Evolutionary conservation across 345 rosid genomes (phyloP).

Genomic region (Euclidium syriacum): DNA sequence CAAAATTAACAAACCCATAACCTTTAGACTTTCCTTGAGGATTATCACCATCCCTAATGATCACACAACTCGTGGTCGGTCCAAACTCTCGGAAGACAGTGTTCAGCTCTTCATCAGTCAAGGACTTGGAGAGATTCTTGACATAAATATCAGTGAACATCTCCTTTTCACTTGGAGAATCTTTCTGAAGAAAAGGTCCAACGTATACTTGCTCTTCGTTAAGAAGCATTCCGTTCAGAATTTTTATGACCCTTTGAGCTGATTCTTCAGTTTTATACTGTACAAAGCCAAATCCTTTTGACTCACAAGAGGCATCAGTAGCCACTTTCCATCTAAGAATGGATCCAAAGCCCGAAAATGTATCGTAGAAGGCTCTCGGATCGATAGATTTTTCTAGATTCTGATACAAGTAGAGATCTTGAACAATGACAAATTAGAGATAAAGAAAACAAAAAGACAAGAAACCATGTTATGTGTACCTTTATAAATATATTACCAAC

Average conservation of each 20-base stretch:
- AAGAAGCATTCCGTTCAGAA: slow-evolving; percentile 55
- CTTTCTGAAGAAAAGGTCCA: slow-evolving; percentile 64
- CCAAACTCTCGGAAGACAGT: slow-evolving; percentile 51
- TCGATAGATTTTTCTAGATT: slow-evolving; percentile 60
- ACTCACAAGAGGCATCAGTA: slow-evolving; percentile 49
- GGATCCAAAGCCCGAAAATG: slow-evolving; percentile 48
- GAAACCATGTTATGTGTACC: slow-evolving; percentile 18
- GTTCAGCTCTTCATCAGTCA: slow-evolving; percentile 45
- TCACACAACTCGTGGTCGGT: slow-evolving; percentile 47
- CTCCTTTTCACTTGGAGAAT: slow-evolving; percentile 30
- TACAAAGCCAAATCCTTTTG: slow-evolving; percentile 66
- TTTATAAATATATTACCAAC: slow-evolving; percentile 58
- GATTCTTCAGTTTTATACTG: slow-evolving; percentile 56
- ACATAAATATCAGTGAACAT: slow-evolving; percentile 52
- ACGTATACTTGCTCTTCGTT: slow-evolving; percentile 55
- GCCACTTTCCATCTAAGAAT: slow-evolving; percentile 59
- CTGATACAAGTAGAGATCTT: slow-evolving; percentile 21
- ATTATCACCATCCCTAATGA: slow-evolving; percentile 52
- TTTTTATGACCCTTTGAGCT: slow-evolving; percentile 46
- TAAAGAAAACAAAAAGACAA: not conserved
- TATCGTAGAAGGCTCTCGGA: slow-evolving; percentile 51
- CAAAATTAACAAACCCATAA: slow-evolving; percentile 81
- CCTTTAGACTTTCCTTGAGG: slow-evolving; percentile 55
- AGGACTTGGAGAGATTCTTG: slow-evolving; percentile 51
- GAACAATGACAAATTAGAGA: not conserved